Conservation (phyloP, 2,329 filamentous ascomycete genomes). For the Fusarium sp. region DNA sequence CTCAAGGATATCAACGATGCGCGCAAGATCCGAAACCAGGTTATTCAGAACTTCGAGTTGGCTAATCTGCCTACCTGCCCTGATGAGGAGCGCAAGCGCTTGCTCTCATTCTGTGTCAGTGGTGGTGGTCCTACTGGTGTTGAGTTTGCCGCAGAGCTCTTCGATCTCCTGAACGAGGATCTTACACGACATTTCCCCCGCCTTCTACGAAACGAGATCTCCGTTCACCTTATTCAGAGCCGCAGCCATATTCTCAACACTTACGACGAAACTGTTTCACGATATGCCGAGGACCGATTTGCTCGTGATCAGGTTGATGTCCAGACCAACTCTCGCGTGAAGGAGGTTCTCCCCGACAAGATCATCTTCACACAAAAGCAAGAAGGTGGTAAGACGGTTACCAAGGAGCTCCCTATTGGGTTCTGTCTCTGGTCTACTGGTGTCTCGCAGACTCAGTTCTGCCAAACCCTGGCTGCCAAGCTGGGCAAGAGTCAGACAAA, state of each 20-base stretch:
- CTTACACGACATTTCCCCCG: constrained; percentile 84
- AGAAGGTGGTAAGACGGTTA: constrained; percentile 77
- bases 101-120: constrained; percentile 95
- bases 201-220: constrained; percentile 95
- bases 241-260: constrained; percentile 96
- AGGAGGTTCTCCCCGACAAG: constrained; percentile 84
- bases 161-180: constrained; percentile 96
- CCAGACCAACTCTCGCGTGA: constrained; percentile 91
- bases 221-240: constrained; percentile 96
- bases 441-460: constrained; percentile 86
- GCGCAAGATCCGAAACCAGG: constrained; percentile 85
- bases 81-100: constrained; percentile 85
- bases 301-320: constrained; percentile 91
- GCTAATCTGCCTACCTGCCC: constrained; percentile 92
- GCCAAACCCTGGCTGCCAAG: constrained; percentile 79
- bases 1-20: constrained; percentile 96
- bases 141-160: constrained; percentile 96
- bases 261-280: constrained; percentile 93
- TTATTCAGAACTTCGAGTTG: constrained; percentile 88
- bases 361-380: constrained; percentile 90
- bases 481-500: constrained; percentile 84
- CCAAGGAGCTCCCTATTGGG: constrained; percentile 93
- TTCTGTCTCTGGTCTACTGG: constrained; percentile 99
- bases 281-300: constrained; percentile 91
- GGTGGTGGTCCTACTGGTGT: constrained; percentile 79